Base-by-base conservation (phyloP, 306 rosid genomes). In the Parietaria judaica region DNA sequence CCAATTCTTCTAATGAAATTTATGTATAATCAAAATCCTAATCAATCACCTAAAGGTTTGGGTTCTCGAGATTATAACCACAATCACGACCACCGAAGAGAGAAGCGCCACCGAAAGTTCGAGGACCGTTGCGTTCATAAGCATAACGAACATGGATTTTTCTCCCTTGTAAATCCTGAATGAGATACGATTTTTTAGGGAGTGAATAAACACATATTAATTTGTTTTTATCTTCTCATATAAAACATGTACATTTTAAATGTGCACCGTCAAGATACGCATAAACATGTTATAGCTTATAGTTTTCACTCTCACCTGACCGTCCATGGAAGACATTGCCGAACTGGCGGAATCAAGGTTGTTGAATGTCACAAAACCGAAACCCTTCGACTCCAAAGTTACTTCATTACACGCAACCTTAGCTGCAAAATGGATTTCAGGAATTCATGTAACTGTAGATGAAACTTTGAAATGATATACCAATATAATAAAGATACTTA, bases 271-370 rank as follows among this genome's bases (percentile, higher is more conserved):
- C 45, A 41, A 41, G 45, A 41, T 41, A 41, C 17, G 36, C 7
- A 11, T 31, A 56, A 11, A 56, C 11, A n/a, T 37, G 9, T 41
- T 41, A 41, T 5, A 2, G 10, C 44, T 43, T 12, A 17, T 46
- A 16, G 37, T 59, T 48, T 23, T 13, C 39, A 14, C 35, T 58
- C 72, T 53, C 9, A 85, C 96, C 96, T 85, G 86, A 17, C 94
- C 94, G 69, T 88, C 94, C 96, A 85, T 88, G 4, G 89, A 71
- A 54, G 79, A 58, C 5, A 85, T 62, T 49, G 94, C 96, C 14
- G 81, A 48, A 71, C 1, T 60, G 14, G 94, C 96, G 11, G 79
- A 53, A n/a, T 75, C 86, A 0, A 75, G 74, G 12, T 60, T 69
- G 16, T 76, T 15, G 69, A 41, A 88, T 76, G 60, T 56, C 11